phyloP scores from a whole-genome alignment of 2,329 filamentous ascomycete genomes.

The Aspergillus proliferans region DNA sequence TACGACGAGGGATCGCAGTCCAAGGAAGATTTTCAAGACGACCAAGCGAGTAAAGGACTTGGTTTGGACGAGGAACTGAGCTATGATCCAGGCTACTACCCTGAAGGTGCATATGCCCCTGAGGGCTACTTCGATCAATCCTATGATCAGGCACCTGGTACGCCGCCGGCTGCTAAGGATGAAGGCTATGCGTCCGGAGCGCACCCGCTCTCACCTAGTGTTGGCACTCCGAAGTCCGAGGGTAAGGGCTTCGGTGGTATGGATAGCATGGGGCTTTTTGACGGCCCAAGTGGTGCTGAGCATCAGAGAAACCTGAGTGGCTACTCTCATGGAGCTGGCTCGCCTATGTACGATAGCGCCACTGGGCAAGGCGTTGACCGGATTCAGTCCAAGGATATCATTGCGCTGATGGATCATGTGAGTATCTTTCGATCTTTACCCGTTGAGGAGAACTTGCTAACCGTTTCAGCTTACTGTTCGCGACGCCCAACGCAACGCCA shows the following conservation, averaged over 20 bases:
- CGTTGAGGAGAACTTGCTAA: slow-evolving; percentile 18
- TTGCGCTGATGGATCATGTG: slow-evolving; percentile 93
- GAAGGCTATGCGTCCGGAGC: slow-evolving; percentile 87
- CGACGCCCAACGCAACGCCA: slow-evolving; percentile 89
- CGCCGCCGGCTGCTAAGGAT: slow-evolving; percentile 61
- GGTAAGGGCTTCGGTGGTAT: slow-evolving; percentile 47
- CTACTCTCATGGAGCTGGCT: slow-evolving; percentile 84
- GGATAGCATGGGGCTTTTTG: slow-evolving; percentile 45
- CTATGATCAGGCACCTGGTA: slow-evolving; percentile 41
- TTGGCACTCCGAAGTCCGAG: slow-evolving; percentile 42
- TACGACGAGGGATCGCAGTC: slow-evolving; percentile 49
- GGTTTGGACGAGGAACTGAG: slow-evolving; percentile 49
- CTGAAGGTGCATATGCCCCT: slow-evolving; percentile 28
- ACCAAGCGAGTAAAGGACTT: slow-evolving; percentile 49
- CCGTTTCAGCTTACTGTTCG: slow-evolving; percentile 71
- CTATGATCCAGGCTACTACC: slow-evolving; percentile 59
- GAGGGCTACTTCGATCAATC: slow-evolving; percentile 33
- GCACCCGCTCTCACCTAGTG: slow-evolving; percentile 49
- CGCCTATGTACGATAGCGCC: slow-evolving; percentile 82
- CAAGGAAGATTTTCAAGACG: slow-evolving; percentile 30
- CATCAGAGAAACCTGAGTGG: slow-evolving; percentile 68
- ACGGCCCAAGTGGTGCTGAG: slow-evolving; percentile 43
- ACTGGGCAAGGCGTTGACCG: slow-evolving; percentile 82
- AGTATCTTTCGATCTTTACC: slow-evolving; percentile 28
- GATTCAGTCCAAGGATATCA: slow-evolving; percentile 93